Evolutionary conservation across 768 basidiomycete species (phyloP), one percentile per base, ranked within the genome.

Genomic region (Tylopilus balloui): DNA sequence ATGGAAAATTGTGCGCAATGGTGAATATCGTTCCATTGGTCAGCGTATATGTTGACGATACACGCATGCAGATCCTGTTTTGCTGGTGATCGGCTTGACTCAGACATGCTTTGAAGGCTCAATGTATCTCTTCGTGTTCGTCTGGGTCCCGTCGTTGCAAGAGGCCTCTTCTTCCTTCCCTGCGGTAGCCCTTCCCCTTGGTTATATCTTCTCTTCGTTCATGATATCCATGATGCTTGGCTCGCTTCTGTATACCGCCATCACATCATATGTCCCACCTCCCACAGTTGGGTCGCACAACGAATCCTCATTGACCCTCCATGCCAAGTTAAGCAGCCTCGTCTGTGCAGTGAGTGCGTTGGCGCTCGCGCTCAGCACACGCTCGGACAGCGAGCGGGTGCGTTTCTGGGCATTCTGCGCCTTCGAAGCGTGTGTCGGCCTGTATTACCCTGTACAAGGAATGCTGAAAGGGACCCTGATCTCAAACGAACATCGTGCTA

Each of bases 141-240:
- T 84, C 53, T 89, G 87, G 87, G 87, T 89, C 0, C 86, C 88
- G 1, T 75, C 80, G 2, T 70, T 89, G 14, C 85, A 89, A 66
- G 83, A 87, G 60, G 69, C 69, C 19, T 74, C 81, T n/a, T 37
- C 54, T 12, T 61, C 63, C 15, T 66, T 59, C 51, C 59, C 71
- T 10, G 52, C 66, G 11, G 55, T 59, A 6, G 50, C 69, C 15
- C 79, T 87, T 23, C 88, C 87, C 0, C 73, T 89, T 8, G 87
- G 88, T 3, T 85, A 84, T 66, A 87, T 89, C 55, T 89, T 89
- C 66, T 85, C 86, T 24, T 74, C 79, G 6, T 86, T 88, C 72
- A 89, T 89, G 87, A 69, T 87, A 47, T 81, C 79, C 47, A 88
- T 89, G 86, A 85, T 88, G 79, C 76, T 88, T 56, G 86, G 86